Evolutionary conservation across 441 rosid genomes (phyloP), one percentile per base, ranked within the genome.

Genomic region (Kokia cookei): DNA sequence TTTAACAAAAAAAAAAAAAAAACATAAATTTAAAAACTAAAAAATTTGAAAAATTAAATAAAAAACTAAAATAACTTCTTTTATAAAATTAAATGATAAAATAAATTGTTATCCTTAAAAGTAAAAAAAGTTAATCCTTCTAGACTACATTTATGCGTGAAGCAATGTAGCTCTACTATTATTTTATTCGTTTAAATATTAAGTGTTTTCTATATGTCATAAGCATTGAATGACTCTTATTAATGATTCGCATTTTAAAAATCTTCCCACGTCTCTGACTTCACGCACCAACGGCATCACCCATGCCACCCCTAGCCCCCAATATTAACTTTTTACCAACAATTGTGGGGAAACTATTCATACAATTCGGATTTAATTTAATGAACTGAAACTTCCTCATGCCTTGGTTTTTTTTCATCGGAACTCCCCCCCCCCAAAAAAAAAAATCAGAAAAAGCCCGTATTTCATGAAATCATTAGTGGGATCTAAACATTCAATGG

Each of bases 231-330:
- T 50, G 77, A 45, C 68, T 50, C 55, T 27, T 51, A 29, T 29
- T 27, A 60, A 29, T 61, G 53, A 57, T 32, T 15, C 40, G 11
- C 35, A 26, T 7, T 42, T 69, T 51, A 26, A 17, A 65, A 50
- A 32, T 32, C 48, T 73, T 74, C 60, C 73, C 63, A 71, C 54
- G 80, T 84, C 83, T 84, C 83, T 82, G 88, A 84, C 84, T 73
- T 82, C 79, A 86, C 45, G 43, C 73, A 76, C 78, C 75, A 32
- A 82, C 84, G 84, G 76, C 89, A 78, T 66, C 81, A 75, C 61
- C 45, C 78, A 63, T 79, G 91, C 81, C 42, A 70, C 66, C 51
- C 67, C 59, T 6, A 26, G 9, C 43, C 58, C 14, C 4, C 0
- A 65, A 65, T 40, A 64, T 19, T 19, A 37, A 7, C 6, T 6